Evolutionary conservation across 1,139 yeast species (phyloP).

Genomic region (Groenewaldozyma auringiensis): DNA sequence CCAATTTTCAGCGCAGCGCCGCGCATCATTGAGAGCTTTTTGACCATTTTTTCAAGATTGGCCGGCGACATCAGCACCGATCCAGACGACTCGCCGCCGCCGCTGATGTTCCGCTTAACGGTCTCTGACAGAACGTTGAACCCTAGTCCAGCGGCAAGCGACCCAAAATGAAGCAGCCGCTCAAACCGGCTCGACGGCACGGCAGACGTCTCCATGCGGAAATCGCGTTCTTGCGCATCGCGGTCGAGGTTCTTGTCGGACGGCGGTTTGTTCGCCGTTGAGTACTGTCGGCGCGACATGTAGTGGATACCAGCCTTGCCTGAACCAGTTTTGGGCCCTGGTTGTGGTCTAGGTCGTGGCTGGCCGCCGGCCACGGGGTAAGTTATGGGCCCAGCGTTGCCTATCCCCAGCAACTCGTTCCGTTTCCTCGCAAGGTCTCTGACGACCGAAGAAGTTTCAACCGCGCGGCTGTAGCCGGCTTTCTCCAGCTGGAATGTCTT

Average conservation of each 20-base stretch:
- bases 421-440: not conserved
- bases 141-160: constrained; percentile 88
- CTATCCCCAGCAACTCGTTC: not conserved
- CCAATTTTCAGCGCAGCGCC: constrained; percentile 98
- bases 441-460: not conserved
- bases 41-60: constrained; percentile 82
- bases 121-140: constrained; percentile 78
- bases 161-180: constrained; percentile 85
- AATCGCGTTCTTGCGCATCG: constrained; percentile 33
- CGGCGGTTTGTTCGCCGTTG: not conserved
- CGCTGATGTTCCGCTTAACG: constrained; percentile 47
- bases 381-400: not conserved
- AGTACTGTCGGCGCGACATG: not conserved
- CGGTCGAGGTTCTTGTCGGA: constrained; percentile 1
- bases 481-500: constrained; percentile 1
- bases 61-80: constrained; percentile 67
- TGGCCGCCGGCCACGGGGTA: not conserved
- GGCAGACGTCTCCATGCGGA: constrained; percentile 50
- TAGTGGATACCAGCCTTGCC: not conserved
- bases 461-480: not conserved
- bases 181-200: constrained; percentile 85
- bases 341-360: no score
- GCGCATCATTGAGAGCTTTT: constrained; percentile 85
- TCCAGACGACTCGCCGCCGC: constrained; percentile 36
- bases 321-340: no score